These are phyloP conservation scores for Neocallimastix lanati DNA, from an alignment of 192 early-diverging fungal species.

Conservation along the genomic window DNA sequence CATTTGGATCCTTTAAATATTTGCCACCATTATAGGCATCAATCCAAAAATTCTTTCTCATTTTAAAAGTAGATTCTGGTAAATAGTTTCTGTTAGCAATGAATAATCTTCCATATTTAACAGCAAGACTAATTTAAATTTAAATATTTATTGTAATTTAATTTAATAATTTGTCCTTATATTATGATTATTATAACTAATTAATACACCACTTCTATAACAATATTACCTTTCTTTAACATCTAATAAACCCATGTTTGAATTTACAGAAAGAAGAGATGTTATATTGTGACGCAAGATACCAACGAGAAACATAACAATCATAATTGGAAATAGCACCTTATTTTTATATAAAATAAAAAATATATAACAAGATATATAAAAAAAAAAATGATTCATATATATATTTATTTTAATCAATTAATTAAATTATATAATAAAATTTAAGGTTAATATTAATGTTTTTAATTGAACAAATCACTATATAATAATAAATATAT, in stretches of 20 bases:
- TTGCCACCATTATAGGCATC: slow-evolving; percentile 61
- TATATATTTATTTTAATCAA: no score
- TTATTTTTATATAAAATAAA: no score
- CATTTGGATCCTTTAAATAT: slow-evolving; percentile 72
- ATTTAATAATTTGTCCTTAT: no score
- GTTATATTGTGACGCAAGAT: slow-evolving; percentile 85
- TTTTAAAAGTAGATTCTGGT: slow-evolving; percentile 47
- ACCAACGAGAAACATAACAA: slow-evolving; percentile 93
- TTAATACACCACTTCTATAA: no score
- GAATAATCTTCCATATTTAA: slow-evolving; percentile 49
- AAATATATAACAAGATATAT: no score
- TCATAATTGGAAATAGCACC: slow-evolving; percentile 76
- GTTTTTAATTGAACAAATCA: no score
- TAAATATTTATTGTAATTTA: no score
- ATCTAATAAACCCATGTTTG: background rate
- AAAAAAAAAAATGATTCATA: no score
- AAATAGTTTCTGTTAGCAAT: slow-evolving; percentile 40
- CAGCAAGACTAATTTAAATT: slow-evolving; percentile 28
- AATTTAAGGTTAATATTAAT: no score
- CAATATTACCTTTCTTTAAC: background rate
- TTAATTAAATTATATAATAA: no score
- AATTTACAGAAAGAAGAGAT: background rate
- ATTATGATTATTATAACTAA: no score
- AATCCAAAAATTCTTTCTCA: slow-evolving; percentile 50
- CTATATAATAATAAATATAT: no score